Base-by-base conservation (phyloP, 2,329 filamentous ascomycete species). In the Anthostomella pinea region DNA sequence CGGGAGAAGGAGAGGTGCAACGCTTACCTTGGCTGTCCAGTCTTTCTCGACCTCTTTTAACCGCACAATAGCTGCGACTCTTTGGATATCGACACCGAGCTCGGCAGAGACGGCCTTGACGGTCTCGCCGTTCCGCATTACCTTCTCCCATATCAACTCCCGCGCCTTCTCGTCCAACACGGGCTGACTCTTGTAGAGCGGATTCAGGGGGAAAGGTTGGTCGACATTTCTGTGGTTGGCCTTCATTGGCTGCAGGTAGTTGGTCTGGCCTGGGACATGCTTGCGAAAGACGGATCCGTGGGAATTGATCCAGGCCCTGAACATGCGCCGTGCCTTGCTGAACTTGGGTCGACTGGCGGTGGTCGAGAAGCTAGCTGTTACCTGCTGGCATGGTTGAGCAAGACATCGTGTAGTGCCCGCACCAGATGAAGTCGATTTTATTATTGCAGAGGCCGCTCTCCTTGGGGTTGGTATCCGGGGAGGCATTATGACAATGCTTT, bases 11-110 rank as follows among this genome's bases (percentile, higher is more conserved):
- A 16, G 5, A n/a, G 9, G n/a, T 33, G 33, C 35, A 39, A 32
- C 38, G 59, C 87, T 74, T 75, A 95, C 90, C 72, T 90, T 73
- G 53, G 70, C 62, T 45, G 75, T 61, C 87, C 83, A 89, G 49
- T 83, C 71, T 67, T 84, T 88, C 68, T 96, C 88, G 48, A 95
- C 72, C 62, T 88, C 81, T 68, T 91, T 91, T 54, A 96, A 69
- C 53, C 90, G 73, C 41, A 95, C 84, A 14, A 95, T 85, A 15
- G 90, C 90, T 18, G 82, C 89, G 13, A 95, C 85, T 52, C 90
- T 77, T 56, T 86, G 79, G 64, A 95, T 83, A 55, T 93, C 88
- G 16, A 95, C 78, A 18, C 81, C 79, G 51, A 86, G 75, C 54
- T 87, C 77, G 2, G 84, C 83, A 56, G 87, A 90, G 14, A 94